These are phyloP conservation scores for Chamaecrista fasciculata DNA, from an alignment of 306 rosid genomes.

Conservation along the genomic window DNA sequence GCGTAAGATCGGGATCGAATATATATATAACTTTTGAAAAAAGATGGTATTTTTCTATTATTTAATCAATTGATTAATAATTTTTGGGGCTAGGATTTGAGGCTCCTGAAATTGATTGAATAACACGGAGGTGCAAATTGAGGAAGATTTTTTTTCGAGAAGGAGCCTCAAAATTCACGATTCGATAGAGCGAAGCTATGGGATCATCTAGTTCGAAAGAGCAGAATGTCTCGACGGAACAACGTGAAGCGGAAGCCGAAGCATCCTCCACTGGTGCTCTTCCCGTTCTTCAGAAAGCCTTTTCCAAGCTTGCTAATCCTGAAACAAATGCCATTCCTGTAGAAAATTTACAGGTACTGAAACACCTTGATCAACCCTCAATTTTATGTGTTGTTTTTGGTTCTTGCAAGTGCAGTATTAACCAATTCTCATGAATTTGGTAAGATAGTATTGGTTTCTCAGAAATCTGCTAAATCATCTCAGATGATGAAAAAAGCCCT, in stretches of 20 bases:
- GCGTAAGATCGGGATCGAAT: no score
- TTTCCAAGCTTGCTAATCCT: conserved; percentile 62
- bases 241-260: conserved; percentile 55
- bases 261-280: conserved; percentile 83
- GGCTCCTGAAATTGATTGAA: neutral
- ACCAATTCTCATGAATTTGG: neutral
- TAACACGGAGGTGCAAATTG: no score
- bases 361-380: neutral
- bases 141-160: neutral
- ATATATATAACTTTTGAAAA: no score
- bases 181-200: conserved; percentile 36
- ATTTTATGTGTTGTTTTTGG: neutral
- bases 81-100: neutral
- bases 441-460: neutral
- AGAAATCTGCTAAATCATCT: neutral
- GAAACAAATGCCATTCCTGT: conserved; percentile 50
- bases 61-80: no score
- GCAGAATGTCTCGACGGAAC: conserved; percentile 50
- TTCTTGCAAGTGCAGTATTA: neutral
- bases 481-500: neutral
- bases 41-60: no score
- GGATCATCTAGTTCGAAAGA: conserved; percentile 77
- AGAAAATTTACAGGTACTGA: conserved; percentile 51
- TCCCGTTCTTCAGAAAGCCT: conserved; percentile 63
- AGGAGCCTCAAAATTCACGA: neutral